These are phyloP conservation scores for Alternaria sp. DNA, from an alignment of 2,329 filamentous ascomycete species.

Conservation along the genomic window DNA sequence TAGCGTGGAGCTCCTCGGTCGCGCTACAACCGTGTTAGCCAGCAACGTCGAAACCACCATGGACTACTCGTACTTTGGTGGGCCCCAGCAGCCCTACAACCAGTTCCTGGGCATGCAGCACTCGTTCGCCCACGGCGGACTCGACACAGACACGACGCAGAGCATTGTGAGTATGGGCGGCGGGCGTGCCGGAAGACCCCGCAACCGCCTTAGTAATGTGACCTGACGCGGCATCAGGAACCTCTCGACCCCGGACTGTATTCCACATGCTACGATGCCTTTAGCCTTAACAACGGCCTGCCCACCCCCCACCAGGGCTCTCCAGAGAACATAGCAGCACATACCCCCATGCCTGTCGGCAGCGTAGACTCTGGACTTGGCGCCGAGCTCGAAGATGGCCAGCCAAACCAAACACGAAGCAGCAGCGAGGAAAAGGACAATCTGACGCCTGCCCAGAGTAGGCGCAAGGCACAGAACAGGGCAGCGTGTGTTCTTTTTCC, in stretches of 20 bases:
- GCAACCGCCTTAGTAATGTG: constrained; percentile 32
- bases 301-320: constrained; percentile 44
- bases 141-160: constrained; percentile 50
- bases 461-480: constrained; percentile 75
- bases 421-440: constrained; percentile 59
- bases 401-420: constrained; percentile 47
- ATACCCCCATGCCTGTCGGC: constrained; percentile 46
- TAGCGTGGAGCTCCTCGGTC: constrained; percentile 1
- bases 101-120: constrained; percentile 59
- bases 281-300: constrained; percentile 38
- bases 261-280: constrained; percentile 41
- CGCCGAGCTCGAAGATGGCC: constrained; percentile 50
- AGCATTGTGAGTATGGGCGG: constrained; percentile 41
- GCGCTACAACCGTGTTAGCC: constrained; percentile 4
- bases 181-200: background rate
- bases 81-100: constrained; percentile 56
- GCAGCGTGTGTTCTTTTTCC: constrained; percentile 67
- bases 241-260: constrained; percentile 54
- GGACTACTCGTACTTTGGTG: constrained; percentile 66
- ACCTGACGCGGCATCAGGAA: constrained; percentile 43
- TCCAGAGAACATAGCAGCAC: constrained; percentile 38
- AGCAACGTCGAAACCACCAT: constrained; percentile 47
- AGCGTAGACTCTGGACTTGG: constrained; percentile 56
- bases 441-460: constrained; percentile 60
- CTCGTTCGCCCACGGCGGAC: constrained; percentile 41